A percentile compares a stretch with the other conserved stretches of the same genome.
Evolutionary conservation across 495 filamentous ascomycete species (phyloP).

Genomic region (Podospora pseudocomata): DNA sequence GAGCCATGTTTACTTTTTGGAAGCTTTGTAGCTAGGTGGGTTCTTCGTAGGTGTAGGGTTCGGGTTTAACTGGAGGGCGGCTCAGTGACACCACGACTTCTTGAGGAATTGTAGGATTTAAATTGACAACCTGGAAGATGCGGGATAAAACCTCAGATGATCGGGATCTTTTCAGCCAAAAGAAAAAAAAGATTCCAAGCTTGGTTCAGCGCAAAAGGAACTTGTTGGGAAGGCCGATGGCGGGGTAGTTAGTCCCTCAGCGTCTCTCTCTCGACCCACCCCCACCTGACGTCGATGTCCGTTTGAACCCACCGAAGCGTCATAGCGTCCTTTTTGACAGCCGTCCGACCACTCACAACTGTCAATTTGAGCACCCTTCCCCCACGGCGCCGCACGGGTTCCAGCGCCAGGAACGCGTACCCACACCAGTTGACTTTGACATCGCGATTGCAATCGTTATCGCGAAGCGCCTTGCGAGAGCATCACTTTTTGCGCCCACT

Average conservation of each 20-base stretch:
- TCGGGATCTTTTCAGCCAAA: neutral
- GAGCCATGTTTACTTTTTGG: constrained; percentile 54
- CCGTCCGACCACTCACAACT: constrained; percentile 12
- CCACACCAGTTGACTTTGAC: neutral
- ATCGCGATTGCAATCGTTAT: neutral
- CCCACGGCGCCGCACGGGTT: constrained; percentile 1
- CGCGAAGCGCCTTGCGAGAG: neutral
- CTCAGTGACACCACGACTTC: neutral
- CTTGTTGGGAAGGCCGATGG: constrained; percentile 23
- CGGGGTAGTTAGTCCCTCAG: constrained; percentile 20
- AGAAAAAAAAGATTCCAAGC: neutral
- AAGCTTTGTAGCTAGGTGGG: constrained; percentile 1
- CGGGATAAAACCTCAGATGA: constrained; percentile 21
- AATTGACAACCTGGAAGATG: constrained; percentile 10
- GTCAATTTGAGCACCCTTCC: neutral
- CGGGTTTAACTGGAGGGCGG: neutral
- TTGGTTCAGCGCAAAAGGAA: constrained; percentile 17
- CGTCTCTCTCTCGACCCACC: constrained; percentile 7
- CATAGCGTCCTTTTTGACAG: constrained; percentile 10
- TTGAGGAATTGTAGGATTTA: neutral
- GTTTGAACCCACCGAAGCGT: constrained; percentile 5
- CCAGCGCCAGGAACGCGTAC: neutral
- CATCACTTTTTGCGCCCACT: neutral
- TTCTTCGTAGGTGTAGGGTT: neutral
- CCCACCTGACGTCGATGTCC: constrained; percentile 27